Base-by-base conservation (phyloP, 306 rosid genomes). In the Cucurbita maxima region DNA sequence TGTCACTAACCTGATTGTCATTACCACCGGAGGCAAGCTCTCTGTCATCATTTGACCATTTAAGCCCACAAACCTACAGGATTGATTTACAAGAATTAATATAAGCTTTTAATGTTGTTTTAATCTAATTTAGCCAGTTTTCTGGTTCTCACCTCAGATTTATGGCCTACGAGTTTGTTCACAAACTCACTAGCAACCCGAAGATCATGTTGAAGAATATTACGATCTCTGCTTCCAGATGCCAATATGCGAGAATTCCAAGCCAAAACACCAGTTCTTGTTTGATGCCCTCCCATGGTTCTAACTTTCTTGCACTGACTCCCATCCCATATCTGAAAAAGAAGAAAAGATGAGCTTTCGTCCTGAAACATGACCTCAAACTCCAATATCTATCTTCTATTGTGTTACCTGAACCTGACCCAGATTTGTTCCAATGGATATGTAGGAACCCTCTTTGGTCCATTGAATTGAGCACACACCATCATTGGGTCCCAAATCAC, bases 11-110 rank as follows among this genome's bases (percentile, higher is more conserved):
- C 91, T 95, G 99, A 75, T 91, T 95, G 87, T 95, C 99, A 87
- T 95, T 95, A 63, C 99, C 99, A 72, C 99, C 99, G 4, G 99
- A 95, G 59, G 99, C 99, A 73, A 95, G 97, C 73, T 95, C 97
- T 64, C 96, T 87, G 83, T 95, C 99, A 81, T 95, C 99, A 56
- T 81, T 80, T 74, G 97, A 95, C 99, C 99, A 95, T 85, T 91
- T 95, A 73, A 95, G 83, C n/a, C 99, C 99, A 76, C 91, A 87
- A 22, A 87, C 91, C 91, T 87, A 71, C 10, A 40, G 44, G 47
- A 57, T n/a, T 37, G 14, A 20, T 12, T 51, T 7, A 59, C 14
- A 75, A 61, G 13, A 55, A 73, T 18, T 0, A 14, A 51, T 43
- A 19, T 64, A 19, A 51, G n/a, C 48, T 7, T 14, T 14, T 1